phyloP scores from a whole-genome alignment of 1,284 basidiomycete species.

The Tremellales sp. region DNA sequence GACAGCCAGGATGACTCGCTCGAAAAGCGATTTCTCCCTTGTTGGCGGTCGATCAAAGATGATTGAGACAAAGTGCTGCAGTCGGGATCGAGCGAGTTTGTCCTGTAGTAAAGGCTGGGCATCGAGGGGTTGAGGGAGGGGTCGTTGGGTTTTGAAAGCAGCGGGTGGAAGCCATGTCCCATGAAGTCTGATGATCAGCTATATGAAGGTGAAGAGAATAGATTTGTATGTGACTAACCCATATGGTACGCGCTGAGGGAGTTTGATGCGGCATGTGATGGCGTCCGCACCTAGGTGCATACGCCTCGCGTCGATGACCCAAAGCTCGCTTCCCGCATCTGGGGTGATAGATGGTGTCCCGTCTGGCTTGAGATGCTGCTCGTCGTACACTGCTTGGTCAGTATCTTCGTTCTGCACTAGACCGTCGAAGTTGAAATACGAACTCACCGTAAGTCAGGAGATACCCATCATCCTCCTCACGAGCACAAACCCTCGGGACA shows the following conservation, averaged over 20 bases:
- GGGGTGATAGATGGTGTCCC: constrained; percentile 43
- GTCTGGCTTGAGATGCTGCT: constrained; percentile 41
- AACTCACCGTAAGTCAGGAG: constrained; percentile 50
- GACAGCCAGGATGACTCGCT: constrained; percentile 20
- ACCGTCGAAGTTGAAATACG: too few relatives aligned
- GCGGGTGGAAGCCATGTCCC: constrained; percentile 32
- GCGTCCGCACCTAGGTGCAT: constrained; percentile 39
- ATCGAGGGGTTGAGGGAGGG: constrained; percentile 10
- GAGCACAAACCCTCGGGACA: constrained; percentile 35
- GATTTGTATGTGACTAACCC: constrained; percentile 22
- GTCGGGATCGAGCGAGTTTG: constrained; percentile 28
- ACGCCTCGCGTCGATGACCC: constrained; percentile 51
- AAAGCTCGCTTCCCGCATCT: constrained; percentile 47
- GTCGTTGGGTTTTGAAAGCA: constrained; percentile 19
- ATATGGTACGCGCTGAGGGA: constrained; percentile 50
- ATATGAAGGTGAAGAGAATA: not conserved
- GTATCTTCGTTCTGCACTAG: not conserved
- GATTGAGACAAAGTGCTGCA: constrained; percentile 33
- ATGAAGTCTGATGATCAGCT: constrained; percentile 21
- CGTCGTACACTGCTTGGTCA: constrained; percentile 47
- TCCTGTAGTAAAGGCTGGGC: constrained; percentile 28
- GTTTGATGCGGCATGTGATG: constrained; percentile 48
- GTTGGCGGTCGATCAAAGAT: constrained; percentile 24
- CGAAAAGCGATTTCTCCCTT: constrained; percentile 19
- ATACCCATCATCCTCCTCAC: constrained; percentile 51